These are phyloP conservation scores for Diplodia corticola DNA, from an alignment of 2,329 filamentous ascomycete genomes.

Conservation along the genomic window DNA sequence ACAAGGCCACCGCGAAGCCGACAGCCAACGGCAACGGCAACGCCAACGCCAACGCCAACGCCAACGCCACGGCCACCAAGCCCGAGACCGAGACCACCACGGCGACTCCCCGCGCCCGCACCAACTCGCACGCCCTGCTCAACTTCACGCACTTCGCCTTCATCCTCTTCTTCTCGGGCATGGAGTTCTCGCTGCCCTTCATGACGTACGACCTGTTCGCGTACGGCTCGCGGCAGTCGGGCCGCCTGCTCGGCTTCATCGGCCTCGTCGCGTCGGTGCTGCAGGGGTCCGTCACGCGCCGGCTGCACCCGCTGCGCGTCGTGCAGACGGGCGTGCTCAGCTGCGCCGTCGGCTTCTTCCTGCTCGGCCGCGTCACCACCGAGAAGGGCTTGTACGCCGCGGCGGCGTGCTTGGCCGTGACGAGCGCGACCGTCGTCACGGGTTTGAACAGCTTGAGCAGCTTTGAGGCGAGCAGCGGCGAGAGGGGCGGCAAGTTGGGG, in stretches of 20 bases:
- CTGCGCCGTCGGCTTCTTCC: conserved; percentile 76
- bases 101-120: conserved; percentile 49
- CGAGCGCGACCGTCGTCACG: conserved; percentile 91
- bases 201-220: conserved; percentile 94
- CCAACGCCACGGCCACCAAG: conserved; percentile 20
- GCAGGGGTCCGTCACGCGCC: conserved; percentile 86
- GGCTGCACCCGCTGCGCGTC: conserved; percentile 75
- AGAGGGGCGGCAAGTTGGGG: conserved; percentile 84
- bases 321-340: conserved; percentile 77
- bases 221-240: conserved; percentile 77
- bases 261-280: conserved; percentile 89
- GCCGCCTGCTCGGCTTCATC: conserved; percentile 83
- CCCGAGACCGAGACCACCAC: no score
- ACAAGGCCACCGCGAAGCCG: conserved; percentile 29
- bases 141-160: conserved; percentile 88
- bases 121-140: conserved; percentile 80
- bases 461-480: conserved; percentile 77
- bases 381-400: conserved; percentile 75
- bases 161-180: conserved; percentile 93
- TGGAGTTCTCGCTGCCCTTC: conserved; percentile 97
- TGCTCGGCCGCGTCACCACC: conserved; percentile 70
- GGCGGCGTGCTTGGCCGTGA: conserved; percentile 81
- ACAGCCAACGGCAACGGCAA: conserved; percentile 27
- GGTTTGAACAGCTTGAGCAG: conserved; percentile 89
- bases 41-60: neutral